A percentile compares a stretch with the other conserved stretches of the same genome.
Conservation (phyloP, 192 early-diverging fungal species). For the Mortierella claussenii region DNA sequence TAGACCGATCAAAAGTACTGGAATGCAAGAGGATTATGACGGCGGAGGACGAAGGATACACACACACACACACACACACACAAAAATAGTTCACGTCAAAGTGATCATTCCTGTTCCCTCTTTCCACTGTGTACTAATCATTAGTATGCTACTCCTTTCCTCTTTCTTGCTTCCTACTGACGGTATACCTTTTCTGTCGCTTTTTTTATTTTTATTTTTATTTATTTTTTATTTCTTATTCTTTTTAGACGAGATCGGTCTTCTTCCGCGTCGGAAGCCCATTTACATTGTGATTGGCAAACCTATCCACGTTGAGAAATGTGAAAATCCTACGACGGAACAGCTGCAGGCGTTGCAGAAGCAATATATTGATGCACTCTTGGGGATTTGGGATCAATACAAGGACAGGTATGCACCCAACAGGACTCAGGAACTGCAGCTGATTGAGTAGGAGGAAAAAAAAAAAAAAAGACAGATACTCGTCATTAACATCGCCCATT, state of each 20-base stretch:
- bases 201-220: too few species aligned
- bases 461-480: too few species aligned
- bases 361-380: constrained; percentile 70
- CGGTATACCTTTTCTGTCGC: too few species aligned
- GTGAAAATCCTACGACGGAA: constrained; percentile 65
- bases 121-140: too few species aligned
- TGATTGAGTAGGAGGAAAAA: constrained; percentile 68
- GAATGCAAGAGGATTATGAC: too few species aligned
- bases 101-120: background rate
- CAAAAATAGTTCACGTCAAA: constrained; percentile 5
- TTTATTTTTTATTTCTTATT: background rate
- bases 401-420: constrained; percentile 76
- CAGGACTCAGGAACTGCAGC: constrained; percentile 67
- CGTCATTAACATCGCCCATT: constrained; percentile 2
- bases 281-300: constrained; percentile 67
- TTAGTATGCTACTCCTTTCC: too few species aligned
- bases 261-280: constrained; percentile 61
- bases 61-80: too few species aligned
- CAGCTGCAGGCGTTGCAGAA: constrained; percentile 69
- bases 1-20: too few species aligned
- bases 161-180: too few species aligned
- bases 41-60: too few species aligned
- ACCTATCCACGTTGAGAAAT: constrained; percentile 67
- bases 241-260: constrained; percentile 59
- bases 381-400: constrained; percentile 69